Evolutionary conservation across 305 asterid genomes (phyloP).

Genomic region (Fraxinus nigra): DNA sequence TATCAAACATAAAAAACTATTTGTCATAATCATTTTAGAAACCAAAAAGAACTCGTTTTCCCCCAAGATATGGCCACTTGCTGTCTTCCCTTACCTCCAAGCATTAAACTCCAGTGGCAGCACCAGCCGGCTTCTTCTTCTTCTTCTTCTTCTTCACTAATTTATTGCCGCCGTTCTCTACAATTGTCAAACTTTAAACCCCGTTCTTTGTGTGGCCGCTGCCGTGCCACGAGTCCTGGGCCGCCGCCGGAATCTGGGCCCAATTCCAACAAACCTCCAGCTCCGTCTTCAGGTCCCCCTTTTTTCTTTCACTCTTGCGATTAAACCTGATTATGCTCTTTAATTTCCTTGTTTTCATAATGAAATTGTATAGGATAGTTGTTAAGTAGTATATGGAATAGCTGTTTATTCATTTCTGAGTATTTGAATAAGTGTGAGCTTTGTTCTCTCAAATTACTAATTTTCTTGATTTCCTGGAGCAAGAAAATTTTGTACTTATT

Average conservation of each 20-base stretch:
- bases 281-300: constrained; percentile 41
- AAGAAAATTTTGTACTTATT: background rate
- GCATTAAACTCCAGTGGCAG: constrained; percentile 18
- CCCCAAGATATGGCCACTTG: constrained; percentile 32
- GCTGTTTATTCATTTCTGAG: background rate
- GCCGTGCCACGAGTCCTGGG: constrained; percentile 42
- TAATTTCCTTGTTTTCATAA: background rate
- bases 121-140: constrained; percentile 21
- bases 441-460: background rate
- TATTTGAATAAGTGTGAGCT: constrained; percentile 10
- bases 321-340: background rate
- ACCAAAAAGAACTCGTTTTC: background rate
- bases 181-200: constrained; percentile 14
- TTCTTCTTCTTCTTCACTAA: constrained; percentile 18
- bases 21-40: background rate
- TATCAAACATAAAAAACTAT: background rate
- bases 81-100: constrained; percentile 27
- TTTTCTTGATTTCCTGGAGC: background rate
- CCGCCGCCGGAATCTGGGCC: constrained; percentile 36
- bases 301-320: background rate
- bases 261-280: constrained; percentile 22
- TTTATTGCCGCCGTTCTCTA: constrained; percentile 34
- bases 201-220: constrained; percentile 30
- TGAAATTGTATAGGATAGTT: background rate
- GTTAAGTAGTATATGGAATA: background rate